phyloP scores from a whole-genome alignment of 1,284 basidiomycete species.

The Cutaneotrichosporon daszewskae region DNA sequence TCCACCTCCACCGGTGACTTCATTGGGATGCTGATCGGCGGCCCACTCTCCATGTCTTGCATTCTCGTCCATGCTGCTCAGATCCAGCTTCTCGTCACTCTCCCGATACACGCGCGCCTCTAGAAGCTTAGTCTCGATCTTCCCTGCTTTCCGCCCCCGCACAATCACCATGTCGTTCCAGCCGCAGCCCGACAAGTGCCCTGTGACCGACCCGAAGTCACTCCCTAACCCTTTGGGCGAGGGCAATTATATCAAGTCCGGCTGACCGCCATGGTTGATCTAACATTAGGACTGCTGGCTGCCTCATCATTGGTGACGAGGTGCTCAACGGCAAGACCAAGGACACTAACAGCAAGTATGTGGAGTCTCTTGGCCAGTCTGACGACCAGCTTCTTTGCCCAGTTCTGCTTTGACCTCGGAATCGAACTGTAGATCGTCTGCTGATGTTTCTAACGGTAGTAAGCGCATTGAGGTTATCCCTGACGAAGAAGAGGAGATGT shows the following conservation, averaged over 20 bases:
- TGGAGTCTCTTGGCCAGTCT: background rate
- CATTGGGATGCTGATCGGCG: background rate
- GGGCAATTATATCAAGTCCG: conserved; percentile 58
- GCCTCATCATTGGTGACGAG: conserved; percentile 49
- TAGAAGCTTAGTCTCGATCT: background rate
- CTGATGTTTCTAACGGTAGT: conserved; percentile 45
- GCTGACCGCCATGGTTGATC: background rate
- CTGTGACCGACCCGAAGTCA: conserved; percentile 27
- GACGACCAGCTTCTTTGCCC: conserved; percentile 63
- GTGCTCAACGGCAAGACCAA: conserved; percentile 55
- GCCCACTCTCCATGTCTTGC: background rate
- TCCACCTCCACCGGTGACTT: background rate
- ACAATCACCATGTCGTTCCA: conserved; percentile 9
- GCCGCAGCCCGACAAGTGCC: conserved; percentile 12
- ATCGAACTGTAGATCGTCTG: conserved; percentile 64
- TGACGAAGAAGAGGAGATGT: conserved; percentile 87
- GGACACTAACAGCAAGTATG: conserved; percentile 64
- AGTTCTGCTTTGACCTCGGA: conserved; percentile 80
- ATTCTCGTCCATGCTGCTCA: background rate
- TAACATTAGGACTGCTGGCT: conserved; percentile 39
- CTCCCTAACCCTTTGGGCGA: conserved; percentile 59
- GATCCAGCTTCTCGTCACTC: background rate
- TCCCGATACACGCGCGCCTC: background rate
- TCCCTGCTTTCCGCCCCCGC: background rate
- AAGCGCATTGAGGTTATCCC: conserved; percentile 87